Percentiles rank a stretch among this genome's conserved stretches.
phyloP scores from a whole-genome alignment of 148 eudicot genomes.

The Fagopyrum tataricum region DNA sequence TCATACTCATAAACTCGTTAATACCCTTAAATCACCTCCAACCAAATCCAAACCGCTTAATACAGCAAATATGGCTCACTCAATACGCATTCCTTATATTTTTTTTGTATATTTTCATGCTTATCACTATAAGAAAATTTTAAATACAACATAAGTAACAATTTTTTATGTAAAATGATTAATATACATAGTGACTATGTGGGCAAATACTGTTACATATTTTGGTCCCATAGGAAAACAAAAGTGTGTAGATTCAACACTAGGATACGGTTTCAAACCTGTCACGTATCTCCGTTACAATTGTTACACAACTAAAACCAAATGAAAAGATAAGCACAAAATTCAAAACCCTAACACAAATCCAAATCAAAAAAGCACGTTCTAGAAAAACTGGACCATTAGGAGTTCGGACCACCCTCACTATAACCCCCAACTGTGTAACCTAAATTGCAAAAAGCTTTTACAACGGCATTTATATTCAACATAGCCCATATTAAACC shows the following conservation, averaged over 20 bases:
- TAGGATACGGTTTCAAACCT: background rate
- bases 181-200: background rate
- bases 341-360: background rate
- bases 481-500: background rate
- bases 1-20: no score
- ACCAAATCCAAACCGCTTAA: no score
- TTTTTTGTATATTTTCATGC: no score
- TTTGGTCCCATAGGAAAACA: background rate
- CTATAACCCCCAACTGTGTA: background rate
- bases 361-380: background rate
- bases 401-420: constrained; percentile 8
- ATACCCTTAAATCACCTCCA: no score
- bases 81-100: no score
- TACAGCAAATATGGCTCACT: no score
- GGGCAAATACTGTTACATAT: background rate
- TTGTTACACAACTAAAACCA: background rate
- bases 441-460: constrained; percentile 5
- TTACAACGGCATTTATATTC: background rate
- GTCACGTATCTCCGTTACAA: background rate
- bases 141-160: background rate
- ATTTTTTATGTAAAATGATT: background rate
- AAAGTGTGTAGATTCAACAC: background rate
- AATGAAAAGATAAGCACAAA: background rate
- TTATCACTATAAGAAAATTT: no score
- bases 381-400: constrained; percentile 4